phyloP scores from a whole-genome alignment of 2,329 filamentous ascomycete genomes.

The Rutstroemia sp. region DNA sequence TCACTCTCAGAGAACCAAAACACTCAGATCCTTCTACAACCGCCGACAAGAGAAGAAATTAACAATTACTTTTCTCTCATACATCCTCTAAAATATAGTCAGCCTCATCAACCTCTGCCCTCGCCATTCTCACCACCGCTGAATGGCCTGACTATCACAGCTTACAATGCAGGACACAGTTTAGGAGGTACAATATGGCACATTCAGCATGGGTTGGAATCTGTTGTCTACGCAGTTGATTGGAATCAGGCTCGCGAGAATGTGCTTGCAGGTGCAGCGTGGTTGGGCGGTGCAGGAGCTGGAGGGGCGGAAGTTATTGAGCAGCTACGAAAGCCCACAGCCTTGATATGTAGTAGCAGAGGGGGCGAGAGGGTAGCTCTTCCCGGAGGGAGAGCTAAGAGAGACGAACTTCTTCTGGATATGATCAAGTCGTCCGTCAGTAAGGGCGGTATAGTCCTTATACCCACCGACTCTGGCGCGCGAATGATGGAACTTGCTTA shows the following conservation, averaged over 20 bases:
- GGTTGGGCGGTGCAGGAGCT: slow-evolving; percentile 74
- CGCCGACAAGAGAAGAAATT: slow-evolving; percentile 82
- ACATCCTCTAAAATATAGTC: slow-evolving; percentile 90
- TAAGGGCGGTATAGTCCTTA: slow-evolving; percentile 82
- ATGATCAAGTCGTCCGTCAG: slow-evolving; percentile 73
- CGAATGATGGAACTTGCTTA: slow-evolving; percentile 88
- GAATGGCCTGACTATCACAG: slow-evolving; percentile 87
- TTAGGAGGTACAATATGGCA: slow-evolving; percentile 98
- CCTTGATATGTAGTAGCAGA: slow-evolving; percentile 83
- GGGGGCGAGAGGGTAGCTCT: slow-evolving; percentile 67
- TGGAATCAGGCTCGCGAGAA: slow-evolving; percentile 99
- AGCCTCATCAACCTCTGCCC: slow-evolving; percentile 82
- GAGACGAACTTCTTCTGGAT: slow-evolving; percentile 78
- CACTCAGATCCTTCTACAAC: slow-evolving; percentile 47
- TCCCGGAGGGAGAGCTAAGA: slow-evolving; percentile 65
- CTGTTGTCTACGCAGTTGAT: slow-evolving; percentile 93
- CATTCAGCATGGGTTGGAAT: slow-evolving; percentile 92
- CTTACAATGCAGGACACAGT: slow-evolving; percentile 93
- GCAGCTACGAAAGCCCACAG: slow-evolving; percentile 85
- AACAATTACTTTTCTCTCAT: slow-evolving; percentile 86
- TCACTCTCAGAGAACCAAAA: slow-evolving; percentile 42
- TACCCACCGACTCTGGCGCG: slow-evolving; percentile 93
- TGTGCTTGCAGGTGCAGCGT: slow-evolving; percentile 86
- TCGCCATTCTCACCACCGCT: slow-evolving; percentile 84
- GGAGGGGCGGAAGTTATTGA: slow-evolving; percentile 89